A percentile compares a stretch with the other conserved stretches of the same genome.
Evolutionary conservation across 1,139 yeast species (phyloP).

Genomic region (Kurtzmaniella natalensis): DNA sequence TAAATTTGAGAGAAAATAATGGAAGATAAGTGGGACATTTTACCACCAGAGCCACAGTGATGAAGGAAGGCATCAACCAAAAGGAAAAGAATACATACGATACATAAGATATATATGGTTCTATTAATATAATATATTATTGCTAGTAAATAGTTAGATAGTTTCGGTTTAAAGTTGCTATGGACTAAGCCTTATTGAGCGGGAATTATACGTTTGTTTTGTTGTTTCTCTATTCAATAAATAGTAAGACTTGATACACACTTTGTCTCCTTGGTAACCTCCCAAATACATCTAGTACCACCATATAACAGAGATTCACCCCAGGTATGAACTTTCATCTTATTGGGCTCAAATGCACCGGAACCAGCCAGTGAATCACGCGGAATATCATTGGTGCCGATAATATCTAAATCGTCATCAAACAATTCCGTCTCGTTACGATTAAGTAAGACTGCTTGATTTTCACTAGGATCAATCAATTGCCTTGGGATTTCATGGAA

Average conservation of each 20-base stretch:
- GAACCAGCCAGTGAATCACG: conserved; percentile 10
- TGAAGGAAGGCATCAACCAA: too few relatives aligned
- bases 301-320: conserved; percentile 52
- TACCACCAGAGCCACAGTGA: too few relatives aligned
- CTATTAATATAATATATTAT: too few relatives aligned
- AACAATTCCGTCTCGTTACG: conserved; percentile 47
- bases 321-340: conserved; percentile 24
- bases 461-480: conserved; percentile 13
- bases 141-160: too few relatives aligned
- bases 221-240: conserved; percentile 15
- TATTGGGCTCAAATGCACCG: background rate
- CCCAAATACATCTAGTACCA: conserved; percentile 45
- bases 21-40: too few relatives aligned
- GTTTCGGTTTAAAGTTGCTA: too few relatives aligned
- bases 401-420: conserved; percentile 35
- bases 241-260: conserved; percentile 31
- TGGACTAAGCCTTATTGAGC: too few relatives aligned
- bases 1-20: too few relatives aligned
- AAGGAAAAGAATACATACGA: too few relatives aligned
- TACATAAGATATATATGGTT: too few relatives aligned
- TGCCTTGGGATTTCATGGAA: conserved; percentile 28
- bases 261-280: conserved; percentile 43
- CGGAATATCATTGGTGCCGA: conserved; percentile 18
- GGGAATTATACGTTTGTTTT: too few relatives aligned
- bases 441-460: conserved; percentile 42